Conservation (phyloP, 2,329 filamentous ascomycete species). For the Fusarium drepaniforme region DNA sequence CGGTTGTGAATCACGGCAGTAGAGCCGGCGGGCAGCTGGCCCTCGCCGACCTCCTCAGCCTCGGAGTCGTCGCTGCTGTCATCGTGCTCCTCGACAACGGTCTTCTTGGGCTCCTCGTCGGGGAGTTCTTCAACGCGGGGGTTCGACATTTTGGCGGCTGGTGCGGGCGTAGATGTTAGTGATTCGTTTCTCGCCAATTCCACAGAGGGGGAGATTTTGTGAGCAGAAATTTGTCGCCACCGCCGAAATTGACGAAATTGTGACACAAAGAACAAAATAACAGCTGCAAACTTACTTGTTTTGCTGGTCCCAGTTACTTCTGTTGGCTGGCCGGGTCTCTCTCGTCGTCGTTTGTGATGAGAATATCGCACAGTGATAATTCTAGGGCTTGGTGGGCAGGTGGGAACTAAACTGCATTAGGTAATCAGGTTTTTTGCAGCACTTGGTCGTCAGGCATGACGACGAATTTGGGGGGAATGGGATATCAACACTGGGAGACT, state of each 20-base stretch:
- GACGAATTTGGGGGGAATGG: constrained; percentile 7
- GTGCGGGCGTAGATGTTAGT: constrained; percentile 47
- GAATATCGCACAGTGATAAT: constrained; percentile 54
- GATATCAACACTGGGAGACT: constrained; percentile 6
- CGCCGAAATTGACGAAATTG: constrained; percentile 30
- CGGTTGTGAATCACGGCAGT: constrained; percentile 94
- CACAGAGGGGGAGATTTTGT: constrained; percentile 26
- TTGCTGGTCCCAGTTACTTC: constrained; percentile 51
- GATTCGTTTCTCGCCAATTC: constrained; percentile 38
- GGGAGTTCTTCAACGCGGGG: constrained; percentile 97
- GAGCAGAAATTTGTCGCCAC: constrained; percentile 31
- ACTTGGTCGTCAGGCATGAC: constrained; percentile 21
- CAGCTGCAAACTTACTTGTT: constrained; percentile 50
- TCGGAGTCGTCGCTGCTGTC: constrained; percentile 80
- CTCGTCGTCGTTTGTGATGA: constrained; percentile 55
- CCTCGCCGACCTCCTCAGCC: constrained; percentile 85
- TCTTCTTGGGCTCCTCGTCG: constrained; percentile 90
- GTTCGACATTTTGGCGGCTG: constrained; percentile 85
- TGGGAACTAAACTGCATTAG: constrained; percentile 54
- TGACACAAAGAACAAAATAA: constrained; percentile 18
- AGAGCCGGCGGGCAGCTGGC: constrained; percentile 78
- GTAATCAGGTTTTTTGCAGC: constrained; percentile 49
- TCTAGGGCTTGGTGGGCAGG: constrained; percentile 59
- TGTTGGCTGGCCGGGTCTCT: constrained; percentile 47
- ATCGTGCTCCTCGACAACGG: constrained; percentile 78